Base-by-base conservation (phyloP, 495 filamentous ascomycete species). In the Immersiella caudata region DNA sequence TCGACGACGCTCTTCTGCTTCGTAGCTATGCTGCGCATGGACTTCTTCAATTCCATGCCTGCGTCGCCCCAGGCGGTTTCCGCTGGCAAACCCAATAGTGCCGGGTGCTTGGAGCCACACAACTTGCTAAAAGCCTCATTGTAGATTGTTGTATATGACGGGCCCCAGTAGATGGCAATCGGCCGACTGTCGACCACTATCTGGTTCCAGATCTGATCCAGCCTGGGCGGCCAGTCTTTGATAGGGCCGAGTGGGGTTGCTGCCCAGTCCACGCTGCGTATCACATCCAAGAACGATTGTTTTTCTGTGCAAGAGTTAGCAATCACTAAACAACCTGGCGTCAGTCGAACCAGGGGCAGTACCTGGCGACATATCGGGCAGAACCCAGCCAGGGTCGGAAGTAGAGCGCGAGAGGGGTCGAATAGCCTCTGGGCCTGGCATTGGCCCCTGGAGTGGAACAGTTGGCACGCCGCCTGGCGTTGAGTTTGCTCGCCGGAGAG, bases 121-220 rank as follows among this genome's bases (percentile, higher is more conserved):
- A 83, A 49, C 59, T 77, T 77, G 68, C 79, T 75, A 58, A 78
- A 82, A 0, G 81, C 77, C 62, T 83, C 80, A 69, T 82, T 83
- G 70, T 83, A 82, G 33, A 83, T 73, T 22, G 76, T 71, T n/a
- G 65, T 73, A 82, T 76, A 78, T 64, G 83, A 56, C 7, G 76
- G 64, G 7, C 81, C 80, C 81, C 81, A 82, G 51, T 79, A 84
- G 55, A 80, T 60, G 62, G 87, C 87, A 18, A 87, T 86, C 12
- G 88, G 88, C 69, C 89, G 85, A 35, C 88, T 88, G 70, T 84
- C 85, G 21, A 83, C 86, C 79, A 90, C 87, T 62, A 90, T 85
- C 21, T 88, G 76, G 67, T 85, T 84, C 67, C 84, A 82, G 75
- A 88, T 89, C 61, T 84, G 80, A 36, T 87, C 78, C 20, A 90